Evolutionary conservation across 140 eudicot species (phyloP), one percentile per base, ranked within the genome.

Genomic region (Flaveria floridana): DNA sequence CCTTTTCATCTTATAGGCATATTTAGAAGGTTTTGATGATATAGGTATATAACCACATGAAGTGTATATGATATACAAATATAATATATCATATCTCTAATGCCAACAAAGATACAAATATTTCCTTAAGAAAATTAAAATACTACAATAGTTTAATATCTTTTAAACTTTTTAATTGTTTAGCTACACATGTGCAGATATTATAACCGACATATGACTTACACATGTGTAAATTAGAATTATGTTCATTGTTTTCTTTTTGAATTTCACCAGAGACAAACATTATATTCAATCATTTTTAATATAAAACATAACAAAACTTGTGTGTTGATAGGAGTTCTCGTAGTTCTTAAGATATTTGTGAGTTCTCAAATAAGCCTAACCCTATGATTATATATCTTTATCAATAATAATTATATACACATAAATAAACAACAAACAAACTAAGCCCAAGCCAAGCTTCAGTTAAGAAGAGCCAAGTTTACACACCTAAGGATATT

Each of bases 71-170:
- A 15, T 26, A 50, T 28, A 71, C 28, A 52, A n/a, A 28, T 71
- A 9, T 15, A 53, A 52, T 0, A 53, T 51, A 16, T 19, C 46
- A 53, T 71, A 28, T 28, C 55, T 37, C 39, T 30, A 8, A 28
- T 26, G 37, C 66, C 41, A 71, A 52, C 30, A 26, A 71, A 47
- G 59, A 68, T 46, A 44, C 41, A 6, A 21, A 44, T 23, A 69
- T 52, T 0, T 30, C 5, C 4, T 16, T 3, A 26, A 16, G 3
- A 23, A 21, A 50, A 51, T 18, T 18, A 46, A 19, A 3, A 44
- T 20, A 13, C 26, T 68, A 16, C 8, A 39, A 8, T 18, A 3
- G 2, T 66, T n/a, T 59, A 44, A 34, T 34, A 34, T 34, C 41
- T 34, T 34, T 5, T 34, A 6, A 34, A 5, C 0, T 0, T 34